A percentile compares a stretch with the other conserved stretches of the same genome.
Conservation (phyloP, 768 basidiomycete genomes). For the Dioszegia crocea region DNA sequence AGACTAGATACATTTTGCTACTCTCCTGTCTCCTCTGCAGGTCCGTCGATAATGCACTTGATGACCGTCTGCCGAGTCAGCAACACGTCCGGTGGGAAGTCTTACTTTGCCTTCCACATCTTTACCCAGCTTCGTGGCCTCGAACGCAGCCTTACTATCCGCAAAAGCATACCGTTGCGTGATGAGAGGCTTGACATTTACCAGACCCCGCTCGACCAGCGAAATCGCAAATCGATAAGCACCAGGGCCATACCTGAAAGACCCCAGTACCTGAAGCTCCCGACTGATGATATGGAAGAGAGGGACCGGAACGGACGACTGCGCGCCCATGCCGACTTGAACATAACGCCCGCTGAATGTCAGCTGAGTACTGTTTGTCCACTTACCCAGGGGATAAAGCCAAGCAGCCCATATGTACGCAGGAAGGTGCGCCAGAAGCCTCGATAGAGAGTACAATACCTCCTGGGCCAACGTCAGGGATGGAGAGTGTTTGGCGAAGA, state of each 20-base stretch:
- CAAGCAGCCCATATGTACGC: slow-evolving; percentile 67
- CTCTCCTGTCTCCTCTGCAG: no score
- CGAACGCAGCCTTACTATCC: slow-evolving; percentile 71
- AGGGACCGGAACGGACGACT: slow-evolving; percentile 55
- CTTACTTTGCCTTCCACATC: slow-evolving; percentile 67
- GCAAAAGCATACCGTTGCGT: slow-evolving; percentile 81
- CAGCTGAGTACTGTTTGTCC: not conserved
- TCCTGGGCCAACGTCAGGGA: not conserved
- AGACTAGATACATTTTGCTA: no score
- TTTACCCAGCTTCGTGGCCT: slow-evolving; percentile 72
- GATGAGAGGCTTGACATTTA: slow-evolving; percentile 81
- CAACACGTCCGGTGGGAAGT: slow-evolving; percentile 53
- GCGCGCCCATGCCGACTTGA: slow-evolving; percentile 3
- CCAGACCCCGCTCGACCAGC: slow-evolving; percentile 71
- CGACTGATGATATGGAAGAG: slow-evolving; percentile 65
- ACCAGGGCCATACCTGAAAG: slow-evolving; percentile 60
- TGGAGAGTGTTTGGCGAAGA: not conserved
- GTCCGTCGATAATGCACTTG: slow-evolving; percentile 19
- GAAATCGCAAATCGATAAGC: slow-evolving; percentile 65
- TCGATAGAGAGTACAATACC: slow-evolving; percentile 65
- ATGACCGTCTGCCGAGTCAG: slow-evolving; percentile 11
- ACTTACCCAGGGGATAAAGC: not conserved
- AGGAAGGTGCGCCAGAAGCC: slow-evolving; percentile 85
- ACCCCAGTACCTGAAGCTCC: slow-evolving; percentile 74
- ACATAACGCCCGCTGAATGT: slow-evolving; percentile 3